Base-by-base conservation (phyloP, 2,329 filamentous ascomycete genomes). In the Seiridium cupressi region DNA sequence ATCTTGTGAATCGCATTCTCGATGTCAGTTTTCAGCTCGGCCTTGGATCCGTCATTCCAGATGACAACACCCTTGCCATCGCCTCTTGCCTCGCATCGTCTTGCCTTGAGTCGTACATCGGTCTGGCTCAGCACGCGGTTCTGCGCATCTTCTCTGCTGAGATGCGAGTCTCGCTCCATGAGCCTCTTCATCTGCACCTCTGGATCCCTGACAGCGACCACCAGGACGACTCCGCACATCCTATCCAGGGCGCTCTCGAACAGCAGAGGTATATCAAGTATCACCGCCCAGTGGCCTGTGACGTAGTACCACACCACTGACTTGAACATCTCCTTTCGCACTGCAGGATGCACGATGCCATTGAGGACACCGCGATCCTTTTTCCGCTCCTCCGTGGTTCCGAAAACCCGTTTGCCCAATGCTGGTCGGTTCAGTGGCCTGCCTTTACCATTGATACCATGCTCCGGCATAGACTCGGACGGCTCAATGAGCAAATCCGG, bases 321-420 rank as follows among this genome's bases (percentile, higher is more conserved):
- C 68, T 83, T 86, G 74, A 92, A 92, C 83, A 97, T 94, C 73
- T 91, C 92, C 70, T 79, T 82, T 46, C 93, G 84, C 47, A 99
- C 93, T 0, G 92, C 93, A 0, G 95, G 95, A 73, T 99, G 95
- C 55, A 98, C 91, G 65, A 99, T 98, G 54, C 85, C 81, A 73
- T 98, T 98, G 11, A 99, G 82, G 36, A 90, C 87, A 57, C 82
- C 86, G 34, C 94, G 82, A 73, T 97, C 93, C 64, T 80, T 82
- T 68, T 84, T 84, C 60, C 84, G 82, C 66, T 92, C 89, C 35
- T 89, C 85, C 53, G 83, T 87, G 65, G 89, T 82, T 40, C 95
- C 95, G 73, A 99, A 99, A 1, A 99, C 91, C 60, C 93, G 83
- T 51, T 88, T 81, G 1, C 95, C 95, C 1, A 99, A 84, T 1